Evolutionary conservation across 805 yeast species (phyloP).

Genomic region (Cyberlindnera euphorbiiphila): DNA sequence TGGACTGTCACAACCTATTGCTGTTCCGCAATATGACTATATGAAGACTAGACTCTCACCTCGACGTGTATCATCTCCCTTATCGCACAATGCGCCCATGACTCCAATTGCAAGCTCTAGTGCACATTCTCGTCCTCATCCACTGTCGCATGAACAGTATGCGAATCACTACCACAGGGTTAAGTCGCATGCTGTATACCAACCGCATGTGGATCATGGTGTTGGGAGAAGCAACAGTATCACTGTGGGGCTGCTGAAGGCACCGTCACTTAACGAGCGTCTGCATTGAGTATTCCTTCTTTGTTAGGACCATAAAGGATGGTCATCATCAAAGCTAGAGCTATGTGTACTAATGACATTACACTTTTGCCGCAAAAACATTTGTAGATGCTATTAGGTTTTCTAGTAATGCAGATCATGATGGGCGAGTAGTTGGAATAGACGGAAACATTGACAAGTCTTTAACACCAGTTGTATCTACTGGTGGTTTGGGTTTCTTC

Average conservation of each 20-base stretch:
- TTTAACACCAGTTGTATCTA: constrained; percentile 26
- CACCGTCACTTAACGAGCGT: not conserved
- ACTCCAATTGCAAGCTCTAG: constrained; percentile 29
- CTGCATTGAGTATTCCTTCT: too few relatives aligned
- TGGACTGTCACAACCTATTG: too few relatives aligned
- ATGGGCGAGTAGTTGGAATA: constrained; percentile 19
- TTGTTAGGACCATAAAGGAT: too few relatives aligned
- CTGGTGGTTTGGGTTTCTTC: constrained; percentile 15
- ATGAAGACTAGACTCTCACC: too few relatives aligned
- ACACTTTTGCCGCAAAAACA: not conserved
- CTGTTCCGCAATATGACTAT: too few relatives aligned
- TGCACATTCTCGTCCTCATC: constrained; percentile 25
- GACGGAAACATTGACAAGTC: constrained; percentile 34
- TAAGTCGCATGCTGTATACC: not conserved
- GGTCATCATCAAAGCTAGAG: not conserved
- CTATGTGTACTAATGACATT: not conserved
- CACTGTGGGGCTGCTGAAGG: constrained; percentile 22
- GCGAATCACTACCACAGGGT: constrained; percentile 41
- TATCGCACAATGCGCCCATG: constrained; percentile 33
- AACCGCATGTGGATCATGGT: not conserved
- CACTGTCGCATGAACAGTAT: constrained; percentile 14
- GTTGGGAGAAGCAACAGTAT: constrained; percentile 23
- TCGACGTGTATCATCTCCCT: constrained; percentile 33
- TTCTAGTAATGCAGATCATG: not conserved
- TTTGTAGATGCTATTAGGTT: not conserved